phyloP scores from a whole-genome alignment of 2,329 filamentous ascomycete species.

The Calonectria multiphialidica region DNA sequence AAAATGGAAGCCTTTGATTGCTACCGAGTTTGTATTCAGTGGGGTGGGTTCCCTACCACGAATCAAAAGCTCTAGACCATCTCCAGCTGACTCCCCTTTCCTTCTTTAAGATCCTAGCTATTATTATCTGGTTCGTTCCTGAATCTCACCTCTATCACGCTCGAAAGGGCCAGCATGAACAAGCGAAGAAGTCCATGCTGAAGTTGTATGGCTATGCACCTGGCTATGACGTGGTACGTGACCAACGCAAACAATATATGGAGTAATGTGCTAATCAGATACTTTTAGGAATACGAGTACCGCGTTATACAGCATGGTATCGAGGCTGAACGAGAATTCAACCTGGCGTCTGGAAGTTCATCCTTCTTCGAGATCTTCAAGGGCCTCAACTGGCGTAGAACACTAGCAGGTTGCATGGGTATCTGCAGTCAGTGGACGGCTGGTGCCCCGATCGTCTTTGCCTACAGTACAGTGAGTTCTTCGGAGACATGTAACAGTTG shows the following conservation, averaged over 20 bases:
- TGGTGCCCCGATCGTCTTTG: slow-evolving; percentile 24
- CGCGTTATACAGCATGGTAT: neutral
- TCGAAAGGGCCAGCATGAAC: neutral
- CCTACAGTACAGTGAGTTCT: slow-evolving; percentile 11
- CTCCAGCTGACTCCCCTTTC: neutral
- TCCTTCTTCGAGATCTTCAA: slow-evolving; percentile 24
- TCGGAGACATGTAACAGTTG: neutral
- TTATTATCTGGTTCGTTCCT: neutral
- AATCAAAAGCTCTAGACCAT: neutral
- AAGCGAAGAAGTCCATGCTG: neutral
- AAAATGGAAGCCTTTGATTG: slow-evolving; percentile 13
- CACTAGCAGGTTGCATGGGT: slow-evolving; percentile 25
- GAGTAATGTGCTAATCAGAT: neutral
- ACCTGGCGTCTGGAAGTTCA: slow-evolving; percentile 5
- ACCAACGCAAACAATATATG: neutral
- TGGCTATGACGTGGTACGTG: neutral
- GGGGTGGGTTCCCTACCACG: neutral
- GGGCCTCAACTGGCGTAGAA: slow-evolving; percentile 22
- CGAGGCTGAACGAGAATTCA: neutral
- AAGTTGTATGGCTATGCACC: neutral
- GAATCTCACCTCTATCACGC: neutral
- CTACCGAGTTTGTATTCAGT: slow-evolving; percentile 14
- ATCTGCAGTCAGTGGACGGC: slow-evolving; percentile 26
- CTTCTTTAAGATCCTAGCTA: neutral
- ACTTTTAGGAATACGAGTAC: neutral